Conservation (phyloP, 2,329 filamentous ascomycete species). For the Colletotrichum eremochloae region DNA sequence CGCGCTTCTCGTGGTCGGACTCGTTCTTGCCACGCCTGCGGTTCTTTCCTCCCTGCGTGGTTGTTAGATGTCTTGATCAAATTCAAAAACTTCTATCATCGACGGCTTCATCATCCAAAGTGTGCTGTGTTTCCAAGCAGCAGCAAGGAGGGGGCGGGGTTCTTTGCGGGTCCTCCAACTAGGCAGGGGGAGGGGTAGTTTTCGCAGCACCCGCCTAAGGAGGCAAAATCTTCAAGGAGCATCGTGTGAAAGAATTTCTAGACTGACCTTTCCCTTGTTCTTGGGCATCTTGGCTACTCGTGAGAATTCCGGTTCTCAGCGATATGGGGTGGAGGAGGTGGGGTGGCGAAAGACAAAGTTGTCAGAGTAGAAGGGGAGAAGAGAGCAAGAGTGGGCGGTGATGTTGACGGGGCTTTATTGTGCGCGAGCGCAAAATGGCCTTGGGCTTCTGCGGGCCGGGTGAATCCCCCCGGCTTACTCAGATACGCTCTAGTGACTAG, state of each 20-base stretch:
- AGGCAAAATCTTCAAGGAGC: neutral
- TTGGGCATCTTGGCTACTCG: constrained; percentile 81
- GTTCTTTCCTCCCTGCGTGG: constrained; percentile 92
- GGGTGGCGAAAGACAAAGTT: constrained; percentile 24
- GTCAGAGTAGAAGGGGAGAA: constrained; percentile 19
- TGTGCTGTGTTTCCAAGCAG: constrained; percentile 27
- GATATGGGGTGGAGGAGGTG: constrained; percentile 35
- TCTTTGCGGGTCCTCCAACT: constrained; percentile 38
- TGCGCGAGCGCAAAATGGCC: constrained; percentile 30
- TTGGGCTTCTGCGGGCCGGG: constrained; percentile 16
- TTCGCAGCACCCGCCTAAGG: constrained; percentile 13
- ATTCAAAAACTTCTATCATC: constrained; percentile 9
- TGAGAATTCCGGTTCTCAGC: constrained; percentile 45
- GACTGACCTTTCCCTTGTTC: constrained; percentile 97
- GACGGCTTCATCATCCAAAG: constrained; percentile 28
- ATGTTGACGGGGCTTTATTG: constrained; percentile 41
- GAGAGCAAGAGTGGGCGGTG: constrained; percentile 23
- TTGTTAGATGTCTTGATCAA: constrained; percentile 23
- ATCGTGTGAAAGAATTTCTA: neutral
- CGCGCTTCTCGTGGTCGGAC: constrained; percentile 99
- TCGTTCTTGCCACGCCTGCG: constrained; percentile 98
- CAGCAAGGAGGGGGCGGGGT: constrained; percentile 43
- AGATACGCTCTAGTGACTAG: too few relatives aligned
- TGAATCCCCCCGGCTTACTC: too few relatives aligned
- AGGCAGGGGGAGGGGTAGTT: constrained; percentile 35